Percentiles rank a stretch among this genome's conserved stretches.
Conservation (phyloP, 192 early-diverging fungal species). For the Glomus cerebriforme region DNA sequence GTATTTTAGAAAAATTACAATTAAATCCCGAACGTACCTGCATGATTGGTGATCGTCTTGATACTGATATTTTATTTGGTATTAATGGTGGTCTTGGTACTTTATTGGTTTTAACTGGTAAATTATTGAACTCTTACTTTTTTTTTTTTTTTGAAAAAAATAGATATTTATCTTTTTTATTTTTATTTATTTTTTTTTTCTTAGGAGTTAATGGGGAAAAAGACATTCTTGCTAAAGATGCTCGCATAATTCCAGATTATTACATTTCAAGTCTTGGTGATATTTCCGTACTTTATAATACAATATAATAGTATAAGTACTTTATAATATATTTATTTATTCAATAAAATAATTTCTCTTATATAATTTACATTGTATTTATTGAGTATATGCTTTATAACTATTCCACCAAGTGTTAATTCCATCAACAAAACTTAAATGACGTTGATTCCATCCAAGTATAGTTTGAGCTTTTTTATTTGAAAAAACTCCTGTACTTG, state of each 20-base stretch:
- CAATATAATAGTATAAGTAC: background rate
- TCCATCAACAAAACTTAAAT: slow-evolving; percentile 27
- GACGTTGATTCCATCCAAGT: slow-evolving; percentile 34
- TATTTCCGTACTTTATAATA: slow-evolving; percentile 31
- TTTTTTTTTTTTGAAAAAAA: background rate
- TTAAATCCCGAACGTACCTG: slow-evolving; percentile 80
- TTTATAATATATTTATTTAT: background rate
- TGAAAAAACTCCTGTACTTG: background rate
- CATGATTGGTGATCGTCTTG: slow-evolving; percentile 96
- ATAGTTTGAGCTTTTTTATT: slow-evolving; percentile 30
- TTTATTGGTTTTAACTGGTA: slow-evolving; percentile 89
- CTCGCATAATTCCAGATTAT: slow-evolving; percentile 50
- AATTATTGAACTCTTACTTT: background rate
- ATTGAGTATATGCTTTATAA: slow-evolving; percentile 9
- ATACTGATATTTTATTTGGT: slow-evolving; percentile 97
- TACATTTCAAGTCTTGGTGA: slow-evolving; percentile 50
- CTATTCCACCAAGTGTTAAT: slow-evolving; percentile 25
- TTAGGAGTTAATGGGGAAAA: slow-evolving; percentile 40
- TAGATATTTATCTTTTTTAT: background rate
- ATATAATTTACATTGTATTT: background rate
- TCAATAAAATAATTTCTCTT: background rate
- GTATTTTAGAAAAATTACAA: slow-evolving; percentile 81
- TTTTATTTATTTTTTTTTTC: background rate
- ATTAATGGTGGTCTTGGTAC: slow-evolving; percentile 82
- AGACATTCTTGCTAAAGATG: slow-evolving; percentile 37